These are phyloP conservation scores for Penium margaritaceum DNA, from an alignment of 139 green algal genomes.

Conservation along the genomic window DNA sequence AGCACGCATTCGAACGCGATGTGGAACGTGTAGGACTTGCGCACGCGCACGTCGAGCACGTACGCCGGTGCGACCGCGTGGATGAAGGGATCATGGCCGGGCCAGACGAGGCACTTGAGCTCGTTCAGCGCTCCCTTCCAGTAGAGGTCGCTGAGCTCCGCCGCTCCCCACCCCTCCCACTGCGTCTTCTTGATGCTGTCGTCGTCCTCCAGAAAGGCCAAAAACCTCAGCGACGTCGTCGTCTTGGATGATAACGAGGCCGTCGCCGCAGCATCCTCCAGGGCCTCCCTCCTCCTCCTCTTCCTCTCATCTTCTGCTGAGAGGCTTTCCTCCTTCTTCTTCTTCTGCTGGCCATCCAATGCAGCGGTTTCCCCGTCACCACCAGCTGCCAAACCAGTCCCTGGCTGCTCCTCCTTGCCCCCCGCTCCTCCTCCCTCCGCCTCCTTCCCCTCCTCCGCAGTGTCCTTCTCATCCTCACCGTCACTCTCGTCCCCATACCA, in stretches of 20 bases:
- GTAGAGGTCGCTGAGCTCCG: slow-evolving; percentile 2
- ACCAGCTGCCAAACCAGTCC: not conserved
- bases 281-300: too few relatives aligned
- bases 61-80: not conserved
- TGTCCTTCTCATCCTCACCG: not conserved
- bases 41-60: not conserved
- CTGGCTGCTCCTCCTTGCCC: not conserved
- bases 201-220: slow-evolving; percentile 32
- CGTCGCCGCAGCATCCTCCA: too few relatives aligned
- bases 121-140: not conserved
- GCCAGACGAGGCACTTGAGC: slow-evolving; percentile 1
- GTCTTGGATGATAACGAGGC: too few relatives aligned
- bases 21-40: not conserved
- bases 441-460: not conserved
- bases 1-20: not conserved
- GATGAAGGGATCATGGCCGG: not conserved
- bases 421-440: not conserved
- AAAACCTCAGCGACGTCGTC: slow-evolving; percentile 7
- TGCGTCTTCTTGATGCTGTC: slow-evolving; percentile 10
- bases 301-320: too few relatives aligned
- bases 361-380: too few relatives aligned
- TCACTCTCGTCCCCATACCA: too few relatives aligned
- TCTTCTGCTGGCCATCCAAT: too few relatives aligned
- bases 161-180: slow-evolving; percentile 12
- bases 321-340: too few relatives aligned